These are phyloP conservation scores for Panicum hallii DNA, from an alignment of 202 grass and related monocot genomes.

Conservation along the genomic window DNA sequence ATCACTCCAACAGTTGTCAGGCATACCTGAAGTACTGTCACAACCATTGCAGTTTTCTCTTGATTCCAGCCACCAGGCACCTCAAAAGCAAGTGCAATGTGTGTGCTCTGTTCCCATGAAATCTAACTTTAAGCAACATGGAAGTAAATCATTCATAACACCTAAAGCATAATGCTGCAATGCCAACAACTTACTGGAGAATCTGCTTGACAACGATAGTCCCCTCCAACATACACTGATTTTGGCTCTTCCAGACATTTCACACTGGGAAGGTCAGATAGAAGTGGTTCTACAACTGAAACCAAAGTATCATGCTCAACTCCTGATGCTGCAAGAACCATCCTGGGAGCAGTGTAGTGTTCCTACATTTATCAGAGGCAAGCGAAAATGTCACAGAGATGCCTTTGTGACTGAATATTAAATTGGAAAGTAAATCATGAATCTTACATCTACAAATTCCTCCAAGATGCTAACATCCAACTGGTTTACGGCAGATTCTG, in stretches of 20 bases:
- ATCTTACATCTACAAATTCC: slow-evolving; percentile 73
- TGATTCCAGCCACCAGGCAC: slow-evolving; percentile 80
- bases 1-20: slow-evolving; percentile 39
- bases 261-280: slow-evolving; percentile 70
- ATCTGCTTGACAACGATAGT: slow-evolving; percentile 78
- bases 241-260: slow-evolving; percentile 66
- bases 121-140: slow-evolving; percentile 29
- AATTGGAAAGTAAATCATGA: slow-evolving; percentile 29
- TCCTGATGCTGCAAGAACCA: slow-evolving; percentile 90
- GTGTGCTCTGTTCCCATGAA: slow-evolving; percentile 60
- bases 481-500: slow-evolving; percentile 53
- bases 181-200: slow-evolving; percentile 56
- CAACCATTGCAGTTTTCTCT: slow-evolving; percentile 73
- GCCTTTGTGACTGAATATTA: slow-evolving; percentile 14
- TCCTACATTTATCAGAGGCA: slow-evolving; percentile 57
- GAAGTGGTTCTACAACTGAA: slow-evolving; percentile 72
- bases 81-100: slow-evolving; percentile 90
- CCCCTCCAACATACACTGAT: slow-evolving; percentile 79
- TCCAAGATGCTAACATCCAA: slow-evolving; percentile 65
- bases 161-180: slow-evolving; percentile 14
- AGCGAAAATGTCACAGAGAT: slow-evolving; percentile 34
- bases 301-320: slow-evolving; percentile 79
- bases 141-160: slow-evolving; percentile 1
- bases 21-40: slow-evolving; percentile 83
- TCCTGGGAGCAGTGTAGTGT: slow-evolving; percentile 75